Percentiles rank a stretch among this genome's conserved stretches.
Evolutionary conservation across 2,329 filamentous ascomycete genomes (phyloP).

Genomic region (Penicillium psychrosexuale): DNA sequence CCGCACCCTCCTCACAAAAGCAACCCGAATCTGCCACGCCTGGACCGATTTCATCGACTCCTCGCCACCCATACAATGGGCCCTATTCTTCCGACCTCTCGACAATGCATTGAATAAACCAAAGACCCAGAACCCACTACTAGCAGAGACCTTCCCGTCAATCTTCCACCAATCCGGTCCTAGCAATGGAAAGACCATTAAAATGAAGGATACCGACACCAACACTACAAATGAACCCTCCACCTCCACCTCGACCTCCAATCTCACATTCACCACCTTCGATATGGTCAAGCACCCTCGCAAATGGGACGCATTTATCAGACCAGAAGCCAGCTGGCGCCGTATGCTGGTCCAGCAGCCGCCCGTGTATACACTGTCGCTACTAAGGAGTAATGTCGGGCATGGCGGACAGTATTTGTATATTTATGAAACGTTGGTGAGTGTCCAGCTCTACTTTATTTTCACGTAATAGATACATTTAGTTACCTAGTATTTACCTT

Average conservation of each 20-base stretch:
- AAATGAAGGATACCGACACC: background rate
- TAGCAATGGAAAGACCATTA: background rate
- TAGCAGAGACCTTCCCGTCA: background rate
- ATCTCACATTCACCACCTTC: background rate
- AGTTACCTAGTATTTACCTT: background rate
- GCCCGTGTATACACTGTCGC: background rate
- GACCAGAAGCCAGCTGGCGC: constrained; percentile 5
- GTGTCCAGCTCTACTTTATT: background rate
- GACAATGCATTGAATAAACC: background rate
- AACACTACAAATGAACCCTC: background rate
- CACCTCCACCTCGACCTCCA: too few relatives aligned
- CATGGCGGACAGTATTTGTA: constrained; percentile 1
- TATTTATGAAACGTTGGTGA: constrained; percentile 1
- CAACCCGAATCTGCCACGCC: background rate
- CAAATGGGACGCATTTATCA: background rate
- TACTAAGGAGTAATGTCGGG: background rate
- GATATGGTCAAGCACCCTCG: background rate
- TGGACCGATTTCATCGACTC: constrained; percentile 3
- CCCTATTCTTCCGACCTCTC: constrained; percentile 1
- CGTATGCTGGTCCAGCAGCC: constrained; percentile 7
- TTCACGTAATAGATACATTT: background rate
- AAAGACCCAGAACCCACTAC: background rate
- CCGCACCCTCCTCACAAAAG: constrained; percentile 7
- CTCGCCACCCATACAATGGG: background rate
- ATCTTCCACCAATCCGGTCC: background rate